Percentiles rank a stretch among this genome's conserved stretches.
phyloP scores from a whole-genome alignment of 2,329 filamentous ascomycete species.

The Lecanicillium sp. region DNA sequence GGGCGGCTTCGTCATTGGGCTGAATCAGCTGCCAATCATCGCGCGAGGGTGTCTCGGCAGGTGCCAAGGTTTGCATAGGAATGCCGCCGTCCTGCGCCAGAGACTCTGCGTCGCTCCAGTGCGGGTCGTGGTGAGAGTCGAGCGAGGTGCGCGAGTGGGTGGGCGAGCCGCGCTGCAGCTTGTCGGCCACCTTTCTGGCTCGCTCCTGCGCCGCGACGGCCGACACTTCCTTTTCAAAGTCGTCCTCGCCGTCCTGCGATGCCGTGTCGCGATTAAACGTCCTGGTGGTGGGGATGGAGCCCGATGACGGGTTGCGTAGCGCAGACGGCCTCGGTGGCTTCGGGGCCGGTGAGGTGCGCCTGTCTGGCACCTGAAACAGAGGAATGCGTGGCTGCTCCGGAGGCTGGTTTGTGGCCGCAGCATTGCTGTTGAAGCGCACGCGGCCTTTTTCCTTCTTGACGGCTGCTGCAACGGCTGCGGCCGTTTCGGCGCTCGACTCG shows the following conservation, averaged over 20 bases:
- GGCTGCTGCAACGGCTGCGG: constrained; percentile 13
- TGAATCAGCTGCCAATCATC: constrained; percentile 11
- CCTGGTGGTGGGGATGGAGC: constrained; percentile 7
- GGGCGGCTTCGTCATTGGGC: constrained; percentile 7
- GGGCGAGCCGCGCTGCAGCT: constrained; percentile 27
- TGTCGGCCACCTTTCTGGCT: constrained; percentile 33
- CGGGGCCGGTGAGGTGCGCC: constrained; percentile 4
- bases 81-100: constrained; percentile 18
- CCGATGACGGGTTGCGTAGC: constrained; percentile 8
- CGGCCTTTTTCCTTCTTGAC: constrained; percentile 37
- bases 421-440: constrained; percentile 40
- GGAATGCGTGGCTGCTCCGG: constrained; percentile 10
- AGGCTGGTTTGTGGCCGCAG: constrained; percentile 22
- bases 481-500: not conserved
- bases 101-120: constrained; percentile 19
- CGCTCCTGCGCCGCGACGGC: constrained; percentile 36
- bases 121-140: constrained; percentile 26
- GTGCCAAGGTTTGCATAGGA: constrained; percentile 22
- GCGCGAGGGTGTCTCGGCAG: constrained; percentile 5
- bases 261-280: constrained; percentile 8
- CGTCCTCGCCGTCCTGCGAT: constrained; percentile 9
- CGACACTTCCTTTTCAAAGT: constrained; percentile 19
- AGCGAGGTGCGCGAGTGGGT: constrained; percentile 27
- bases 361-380: constrained; percentile 12
- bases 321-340: constrained; percentile 6